Evolutionary conservation across 2,329 filamentous ascomycete species (phyloP).

Genomic region (Tolypocladium sp.): DNA sequence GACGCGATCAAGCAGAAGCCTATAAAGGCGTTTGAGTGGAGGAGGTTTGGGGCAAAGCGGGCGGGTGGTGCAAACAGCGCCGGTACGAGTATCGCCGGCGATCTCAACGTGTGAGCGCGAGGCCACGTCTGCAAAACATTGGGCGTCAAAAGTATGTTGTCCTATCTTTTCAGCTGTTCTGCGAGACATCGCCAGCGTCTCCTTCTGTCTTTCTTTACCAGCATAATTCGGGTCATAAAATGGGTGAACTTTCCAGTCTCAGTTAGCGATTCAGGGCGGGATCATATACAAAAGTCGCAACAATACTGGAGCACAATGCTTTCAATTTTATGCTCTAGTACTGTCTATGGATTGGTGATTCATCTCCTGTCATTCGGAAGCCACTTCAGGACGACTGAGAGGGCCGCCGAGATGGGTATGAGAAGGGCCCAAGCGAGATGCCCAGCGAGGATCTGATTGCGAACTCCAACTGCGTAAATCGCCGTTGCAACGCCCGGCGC

Average conservation of each 20-base stretch:
- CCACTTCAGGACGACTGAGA: constrained; percentile 14
- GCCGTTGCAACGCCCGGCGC: constrained; percentile 57
- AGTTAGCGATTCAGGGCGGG: neutral
- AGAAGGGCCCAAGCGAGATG: constrained; percentile 35
- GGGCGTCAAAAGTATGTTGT: neutral
- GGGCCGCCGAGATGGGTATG: constrained; percentile 17
- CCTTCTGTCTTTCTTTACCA: neutral
- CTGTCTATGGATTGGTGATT: neutral
- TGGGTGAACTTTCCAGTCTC: neutral
- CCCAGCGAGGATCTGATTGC: constrained; percentile 50
- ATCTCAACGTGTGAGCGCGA: constrained; percentile 1
- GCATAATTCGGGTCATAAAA: neutral
- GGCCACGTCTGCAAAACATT: neutral
- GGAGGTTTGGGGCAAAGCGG: constrained; percentile 5
- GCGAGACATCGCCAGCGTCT: neutral
- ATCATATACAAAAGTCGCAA: neutral
- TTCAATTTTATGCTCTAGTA: neutral
- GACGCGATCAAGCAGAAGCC: constrained; percentile 31
- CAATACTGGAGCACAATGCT: no score
- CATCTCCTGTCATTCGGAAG: constrained; percentile 16
- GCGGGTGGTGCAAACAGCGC: neutral
- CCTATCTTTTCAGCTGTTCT: no score
- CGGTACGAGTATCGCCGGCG: neutral
- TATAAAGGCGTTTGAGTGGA: constrained; percentile 23
- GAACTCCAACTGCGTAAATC: constrained; percentile 59